phyloP scores from a whole-genome alignment of 148 eudicot genomes.

The Fagopyrum esculentum region DNA sequence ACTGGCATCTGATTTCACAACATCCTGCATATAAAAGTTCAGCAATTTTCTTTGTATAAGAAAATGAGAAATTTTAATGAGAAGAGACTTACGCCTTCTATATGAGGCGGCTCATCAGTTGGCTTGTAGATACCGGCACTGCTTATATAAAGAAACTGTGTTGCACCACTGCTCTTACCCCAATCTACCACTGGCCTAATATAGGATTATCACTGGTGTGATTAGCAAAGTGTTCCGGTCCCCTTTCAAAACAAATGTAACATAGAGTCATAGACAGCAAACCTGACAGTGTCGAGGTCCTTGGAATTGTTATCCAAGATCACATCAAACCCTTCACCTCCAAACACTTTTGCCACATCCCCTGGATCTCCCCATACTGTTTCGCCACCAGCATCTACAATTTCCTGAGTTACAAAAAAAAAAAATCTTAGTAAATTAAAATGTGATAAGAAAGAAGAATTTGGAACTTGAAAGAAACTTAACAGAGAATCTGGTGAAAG shows the following conservation, averaged over 20 bases:
- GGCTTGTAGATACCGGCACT: slow-evolving; percentile 95
- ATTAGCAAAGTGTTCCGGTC: no score
- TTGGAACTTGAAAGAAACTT: not conserved
- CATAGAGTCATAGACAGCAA: not conserved
- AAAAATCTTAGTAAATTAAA: not conserved
- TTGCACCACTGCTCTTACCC: slow-evolving; percentile 71
- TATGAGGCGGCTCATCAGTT: slow-evolving; percentile 92
- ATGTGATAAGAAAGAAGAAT: not conserved
- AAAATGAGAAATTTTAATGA: no score
- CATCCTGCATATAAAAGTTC: slow-evolving; percentile 38
- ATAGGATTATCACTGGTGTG: not conserved
- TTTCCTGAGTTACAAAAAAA: slow-evolving; percentile 40
- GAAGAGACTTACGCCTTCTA: slow-evolving; percentile 63
- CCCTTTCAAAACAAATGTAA: no score
- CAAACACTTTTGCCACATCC: slow-evolving; percentile 61
- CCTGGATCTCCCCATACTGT: slow-evolving; percentile 89
- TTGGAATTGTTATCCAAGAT: slow-evolving; percentile 95
- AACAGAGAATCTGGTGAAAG: slow-evolving; percentile 85
- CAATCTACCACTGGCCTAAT: slow-evolving; percentile 91
- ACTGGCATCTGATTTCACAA: slow-evolving; percentile 71
- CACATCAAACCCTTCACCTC: slow-evolving; percentile 66
- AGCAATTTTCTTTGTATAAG: not conserved
- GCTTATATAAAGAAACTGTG: slow-evolving; percentile 78
- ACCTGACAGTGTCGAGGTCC: slow-evolving; percentile 91
- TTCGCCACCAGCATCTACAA: slow-evolving; percentile 72